Percentiles rank a stretch among this genome's conserved stretches.
phyloP scores from a whole-genome alignment of 164 flowering plant species.

The Aristolochia californica region DNA sequence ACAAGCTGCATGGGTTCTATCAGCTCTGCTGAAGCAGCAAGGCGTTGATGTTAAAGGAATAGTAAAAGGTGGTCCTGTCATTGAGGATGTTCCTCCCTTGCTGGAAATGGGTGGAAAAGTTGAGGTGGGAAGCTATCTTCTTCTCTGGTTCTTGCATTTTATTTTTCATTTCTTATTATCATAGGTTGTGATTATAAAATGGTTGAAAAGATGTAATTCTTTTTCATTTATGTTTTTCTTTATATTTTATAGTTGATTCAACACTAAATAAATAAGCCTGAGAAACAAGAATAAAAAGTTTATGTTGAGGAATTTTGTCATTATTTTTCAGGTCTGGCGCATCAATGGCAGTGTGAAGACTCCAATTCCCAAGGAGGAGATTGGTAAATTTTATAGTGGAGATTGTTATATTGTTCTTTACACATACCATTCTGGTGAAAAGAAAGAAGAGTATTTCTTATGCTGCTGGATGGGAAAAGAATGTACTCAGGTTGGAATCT shows the following conservation, averaged over 20 bases:
- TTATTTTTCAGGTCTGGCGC: slow-evolving; percentile 68
- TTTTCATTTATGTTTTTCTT: no score
- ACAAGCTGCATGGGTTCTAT: slow-evolving; percentile 9
- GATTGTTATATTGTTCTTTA: slow-evolving; percentile 94
- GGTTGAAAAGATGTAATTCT: no score
- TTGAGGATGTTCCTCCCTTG: slow-evolving; percentile 91
- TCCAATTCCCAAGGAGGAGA: slow-evolving; percentile 67
- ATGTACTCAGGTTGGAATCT: slow-evolving; percentile 58
- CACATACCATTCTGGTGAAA: slow-evolving; percentile 85
- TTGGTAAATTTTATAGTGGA: slow-evolving; percentile 93
- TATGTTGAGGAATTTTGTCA: not conserved
- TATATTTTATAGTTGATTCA: no score
- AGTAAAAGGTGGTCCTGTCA: slow-evolving; percentile 56
- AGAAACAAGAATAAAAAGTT: not conserved
- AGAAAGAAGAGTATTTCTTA: slow-evolving; percentile 83
- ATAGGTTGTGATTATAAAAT: no score
- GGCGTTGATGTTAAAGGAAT: slow-evolving; percentile 77
- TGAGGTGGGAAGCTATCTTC: slow-evolving; percentile 56
- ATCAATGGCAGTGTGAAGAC: slow-evolving; percentile 88
- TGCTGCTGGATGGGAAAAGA: slow-evolving; percentile 94
- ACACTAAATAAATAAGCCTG: no score
- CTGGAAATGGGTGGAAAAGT: slow-evolving; percentile 86
- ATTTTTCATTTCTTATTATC: not conserved
- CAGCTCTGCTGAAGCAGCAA: slow-evolving; percentile 99
- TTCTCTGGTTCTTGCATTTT: slow-evolving; percentile 2